Conservation (phyloP, 1,284 basidiomycete genomes). For the Apiotrichum gracile region DNA sequence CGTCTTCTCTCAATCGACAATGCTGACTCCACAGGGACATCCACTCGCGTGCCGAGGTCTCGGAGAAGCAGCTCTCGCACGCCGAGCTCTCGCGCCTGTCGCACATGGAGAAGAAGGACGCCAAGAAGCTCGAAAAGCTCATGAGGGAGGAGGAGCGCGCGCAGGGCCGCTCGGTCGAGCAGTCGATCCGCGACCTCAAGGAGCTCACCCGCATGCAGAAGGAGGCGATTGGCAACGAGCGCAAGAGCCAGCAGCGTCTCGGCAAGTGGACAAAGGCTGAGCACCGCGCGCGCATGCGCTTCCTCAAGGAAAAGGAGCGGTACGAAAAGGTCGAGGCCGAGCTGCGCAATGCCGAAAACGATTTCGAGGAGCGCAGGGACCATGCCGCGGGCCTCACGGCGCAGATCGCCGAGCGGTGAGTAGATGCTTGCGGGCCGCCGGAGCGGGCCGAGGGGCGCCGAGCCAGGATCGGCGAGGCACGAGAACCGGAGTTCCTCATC, state of each 20-base stretch:
- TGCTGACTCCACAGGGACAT: slow-evolving; percentile 28
- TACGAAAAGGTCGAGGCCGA: slow-evolving; percentile 45
- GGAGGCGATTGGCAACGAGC: slow-evolving; percentile 44
- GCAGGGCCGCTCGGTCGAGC: slow-evolving; percentile 40
- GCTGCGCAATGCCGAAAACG: slow-evolving; percentile 44
- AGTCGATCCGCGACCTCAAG: slow-evolving; percentile 46
- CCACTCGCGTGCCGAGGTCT: slow-evolving; percentile 38
- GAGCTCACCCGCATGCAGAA: slow-evolving; percentile 42
- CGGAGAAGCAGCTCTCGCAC: slow-evolving; percentile 36
- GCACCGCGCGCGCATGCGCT: slow-evolving; percentile 47
- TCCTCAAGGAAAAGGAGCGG: slow-evolving; percentile 47
- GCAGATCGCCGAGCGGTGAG: slow-evolving; percentile 35
- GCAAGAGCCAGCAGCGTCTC: slow-evolving; percentile 43
- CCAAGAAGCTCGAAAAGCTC: slow-evolving; percentile 43
- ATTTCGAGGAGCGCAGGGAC: slow-evolving; percentile 45
- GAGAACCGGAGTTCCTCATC: too few species aligned
- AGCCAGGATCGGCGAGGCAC: too few species aligned
- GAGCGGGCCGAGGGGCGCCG: too few species aligned
- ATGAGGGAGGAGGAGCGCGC: slow-evolving; percentile 46
- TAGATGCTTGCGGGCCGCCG: too few species aligned
- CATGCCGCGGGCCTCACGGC: slow-evolving; percentile 41
- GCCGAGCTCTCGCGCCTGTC: slow-evolving; percentile 30
- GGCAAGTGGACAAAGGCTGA: slow-evolving; percentile 45
- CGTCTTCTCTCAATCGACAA: background rate
- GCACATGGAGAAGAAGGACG: slow-evolving; percentile 46